Evolutionary conservation across 345 rosid genomes (phyloP).

Genomic region (Citrus sinensis): DVS_A1.0 CM039169.1:5741501-5742000

Average conservation of each 20-base stretch:
- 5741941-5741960: background rate
- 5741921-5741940: background rate
- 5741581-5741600: conserved; percentile 14
- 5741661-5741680: background rate
- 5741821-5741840: no score
- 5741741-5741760: no score
- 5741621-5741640: no score
- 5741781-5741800: no score
- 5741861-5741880: background rate
- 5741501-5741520: conserved; percentile 23
- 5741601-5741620: background rate
- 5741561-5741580: conserved; percentile 37
- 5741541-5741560: conserved; percentile 29
- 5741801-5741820: no score
- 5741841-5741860: no score
- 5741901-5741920: background rate
- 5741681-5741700: background rate
- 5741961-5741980: background rate
- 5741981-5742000: background rate
- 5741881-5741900: background rate
- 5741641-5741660: no score
- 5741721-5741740: no score
- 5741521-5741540: conserved; percentile 30
- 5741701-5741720: no score
- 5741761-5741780: no score